Evolutionary conservation across 108 stramenopile genomes (phyloP), one percentile per base, ranked within the genome.

Genomic region (Cyclotella kingstonii): DNA sequence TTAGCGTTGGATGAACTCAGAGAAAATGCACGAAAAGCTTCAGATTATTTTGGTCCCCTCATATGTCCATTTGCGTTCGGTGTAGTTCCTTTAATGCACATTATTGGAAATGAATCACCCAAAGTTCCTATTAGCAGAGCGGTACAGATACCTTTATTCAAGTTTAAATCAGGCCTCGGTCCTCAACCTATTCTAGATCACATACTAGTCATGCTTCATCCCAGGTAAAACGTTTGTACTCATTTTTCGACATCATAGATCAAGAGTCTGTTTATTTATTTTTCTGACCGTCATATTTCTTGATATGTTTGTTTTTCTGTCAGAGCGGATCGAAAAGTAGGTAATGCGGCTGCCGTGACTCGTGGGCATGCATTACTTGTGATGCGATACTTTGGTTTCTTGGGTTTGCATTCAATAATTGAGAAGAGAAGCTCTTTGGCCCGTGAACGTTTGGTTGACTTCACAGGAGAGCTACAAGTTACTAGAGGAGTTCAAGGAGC

Each of bases 341-440:
- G 77, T 17, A 84, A 84, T 30, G 86, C 83, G 29, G 81, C 77
- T 12, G 69, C 85, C 4, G 82, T 88, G 21, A 94, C 90, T 66
- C 82, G 86, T n/a, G 89, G 89, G 2, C 78, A 80, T 44, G 93
- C 87, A 17, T 81, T 94, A 67, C 62, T 94, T 5, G 86, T 94
- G 2, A 89, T 90, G 84, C 76, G 93, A 42, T 86, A 91, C 53
- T 94, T 89, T 76, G 93, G 93, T 8, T 91, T 86, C 67, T 81
- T 89, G 18, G 93, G 93, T 12, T 46, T 94, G 47, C 93, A 93
- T 36, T 69, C 81, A 3, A 89, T 89, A 15, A 69, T 93, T 8
- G 40, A 81, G 36, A 81, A 75, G 34, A 87, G 80, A 40, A 87
- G 84, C 33, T 83, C 81, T 15, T 68, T 90, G 31, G 84, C 89